A percentile compares a stretch with the other conserved stretches of the same genome.
Evolutionary conservation across 164 flowering plant genomes (phyloP).

Genomic region (Magnolia kwangsiensis): DNA sequence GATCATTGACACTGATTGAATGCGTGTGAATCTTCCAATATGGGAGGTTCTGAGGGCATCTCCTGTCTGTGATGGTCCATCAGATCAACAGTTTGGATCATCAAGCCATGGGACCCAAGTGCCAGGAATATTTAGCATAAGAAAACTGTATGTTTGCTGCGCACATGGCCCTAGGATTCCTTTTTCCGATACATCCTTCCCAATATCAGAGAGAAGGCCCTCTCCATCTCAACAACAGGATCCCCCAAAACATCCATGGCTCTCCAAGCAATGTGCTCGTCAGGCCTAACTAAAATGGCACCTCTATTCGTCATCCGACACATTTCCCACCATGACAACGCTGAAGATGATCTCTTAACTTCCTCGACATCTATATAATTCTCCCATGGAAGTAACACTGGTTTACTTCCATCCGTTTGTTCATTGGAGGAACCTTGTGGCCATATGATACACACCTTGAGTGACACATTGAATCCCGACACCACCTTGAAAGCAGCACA

Average conservation of each 20-base stretch:
- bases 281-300: constrained; percentile 91
- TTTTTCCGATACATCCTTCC: constrained; percentile 1
- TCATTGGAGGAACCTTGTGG: constrained; percentile 28
- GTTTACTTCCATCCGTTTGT: constrained; percentile 26
- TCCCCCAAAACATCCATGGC: constrained; percentile 33
- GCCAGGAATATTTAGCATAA: no score
- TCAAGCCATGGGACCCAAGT: no score
- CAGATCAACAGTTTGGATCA: no score
- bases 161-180: no score
- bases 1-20: no score
- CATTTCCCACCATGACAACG: constrained; percentile 79
- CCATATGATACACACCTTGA: constrained; percentile 73
- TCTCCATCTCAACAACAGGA: constrained; percentile 41
- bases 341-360: constrained; percentile 27
- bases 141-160: no score
- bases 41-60: no score
- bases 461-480: constrained; percentile 40
- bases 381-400: constrained; percentile 41
- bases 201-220: constrained; percentile 47
- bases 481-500: constrained; percentile 60
- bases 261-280: constrained; percentile 91
- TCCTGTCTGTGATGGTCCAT: no score
- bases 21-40: no score
- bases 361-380: constrained; percentile 58
- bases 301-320: constrained; percentile 67